Evolutionary conservation across 805 yeast species (phyloP).

Genomic region (Saccharomyces eubayanus): DNA sequence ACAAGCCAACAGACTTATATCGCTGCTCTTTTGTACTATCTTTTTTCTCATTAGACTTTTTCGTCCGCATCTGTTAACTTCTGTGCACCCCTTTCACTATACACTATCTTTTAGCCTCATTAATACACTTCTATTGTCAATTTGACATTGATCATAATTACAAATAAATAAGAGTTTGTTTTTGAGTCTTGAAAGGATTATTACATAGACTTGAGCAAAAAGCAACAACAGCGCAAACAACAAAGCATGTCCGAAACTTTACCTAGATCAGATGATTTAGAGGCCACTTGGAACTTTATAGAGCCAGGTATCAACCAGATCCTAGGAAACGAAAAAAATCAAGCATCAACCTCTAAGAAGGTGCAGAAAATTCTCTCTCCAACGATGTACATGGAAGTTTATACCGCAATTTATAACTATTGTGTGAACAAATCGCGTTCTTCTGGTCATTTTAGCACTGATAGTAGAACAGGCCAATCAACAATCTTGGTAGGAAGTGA

Average conservation of each 20-base stretch:
- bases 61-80: neutral
- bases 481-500: conserved; percentile 76
- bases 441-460: conserved; percentile 34
- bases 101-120: neutral
- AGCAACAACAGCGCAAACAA: neutral
- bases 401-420: conserved; percentile 87
- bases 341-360: conserved; percentile 13
- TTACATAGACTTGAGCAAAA: neutral
- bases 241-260: conserved; percentile 28
- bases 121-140: neutral
- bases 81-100: neutral
- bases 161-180: neutral
- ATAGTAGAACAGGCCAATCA: conserved; percentile 29
- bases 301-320: conserved; percentile 69
- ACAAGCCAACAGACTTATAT: neutral
- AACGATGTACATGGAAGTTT: conserved; percentile 77
- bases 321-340: conserved; percentile 47
- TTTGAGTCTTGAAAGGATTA: neutral
- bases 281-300: conserved; percentile 68
- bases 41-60: neutral
- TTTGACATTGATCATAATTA: neutral
- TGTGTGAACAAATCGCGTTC: conserved; percentile 72
- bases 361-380: conserved; percentile 60
- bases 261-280: conserved; percentile 53
- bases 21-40: neutral